These are phyloP conservation scores for Ormosia emarginata DNA, from an alignment of 306 rosid genomes.

Conservation along the genomic window DNA sequence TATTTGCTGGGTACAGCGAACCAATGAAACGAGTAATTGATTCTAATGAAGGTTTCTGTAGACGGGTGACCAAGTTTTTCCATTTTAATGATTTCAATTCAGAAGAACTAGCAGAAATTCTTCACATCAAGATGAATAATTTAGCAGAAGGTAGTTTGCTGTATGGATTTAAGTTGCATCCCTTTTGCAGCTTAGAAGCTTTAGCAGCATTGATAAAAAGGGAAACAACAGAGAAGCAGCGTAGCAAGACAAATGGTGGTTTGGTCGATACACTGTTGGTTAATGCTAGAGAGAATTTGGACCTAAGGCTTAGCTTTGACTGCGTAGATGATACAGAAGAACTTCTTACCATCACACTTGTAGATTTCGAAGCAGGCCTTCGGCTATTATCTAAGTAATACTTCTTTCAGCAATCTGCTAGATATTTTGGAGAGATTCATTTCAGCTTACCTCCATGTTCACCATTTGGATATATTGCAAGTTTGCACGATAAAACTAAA, in stretches of 20 bases:
- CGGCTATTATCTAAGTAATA: conserved; percentile 45
- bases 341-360: conserved; percentile 71
- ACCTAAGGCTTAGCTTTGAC: conserved; percentile 79
- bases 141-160: conserved; percentile 63
- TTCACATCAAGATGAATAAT: conserved; percentile 77
- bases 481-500: too few species aligned
- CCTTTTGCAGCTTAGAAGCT: conserved; percentile 59
- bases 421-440: conserved; percentile 27
- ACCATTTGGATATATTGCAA: conserved; percentile 17
- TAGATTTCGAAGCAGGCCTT: conserved; percentile 80
- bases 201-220: conserved; percentile 57
- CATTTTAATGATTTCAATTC: conserved; percentile 75
- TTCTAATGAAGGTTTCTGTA: conserved; percentile 90
- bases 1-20: conserved; percentile 87
- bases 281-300: conserved; percentile 88
- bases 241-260: conserved; percentile 86
- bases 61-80: conserved; percentile 96
- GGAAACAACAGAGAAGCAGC: conserved; percentile 67
- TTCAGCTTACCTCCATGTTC: conserved; percentile 17
- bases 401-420: conserved; percentile 21
- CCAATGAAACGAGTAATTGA: conserved; percentile 91
- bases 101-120: conserved; percentile 71
- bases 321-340: conserved; percentile 84
- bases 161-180: conserved; percentile 80
- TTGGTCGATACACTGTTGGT: conserved; percentile 79